Evolutionary conservation across 2,329 filamentous ascomycete species (phyloP).

Genomic region (Xylariales sp.): DNA sequence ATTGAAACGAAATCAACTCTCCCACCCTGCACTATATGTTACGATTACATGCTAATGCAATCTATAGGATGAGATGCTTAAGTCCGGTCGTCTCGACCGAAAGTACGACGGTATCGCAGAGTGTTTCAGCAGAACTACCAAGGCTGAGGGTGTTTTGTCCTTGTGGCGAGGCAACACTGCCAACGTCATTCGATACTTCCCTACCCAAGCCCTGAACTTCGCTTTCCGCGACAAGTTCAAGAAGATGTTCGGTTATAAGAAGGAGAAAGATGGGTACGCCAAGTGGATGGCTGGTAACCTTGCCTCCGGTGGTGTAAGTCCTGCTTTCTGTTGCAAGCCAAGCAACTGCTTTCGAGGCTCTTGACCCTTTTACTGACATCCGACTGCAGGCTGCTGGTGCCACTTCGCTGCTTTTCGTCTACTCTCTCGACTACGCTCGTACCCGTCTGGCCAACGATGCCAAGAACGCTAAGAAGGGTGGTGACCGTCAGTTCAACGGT

Average conservation of each 20-base stretch:
- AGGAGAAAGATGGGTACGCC: slow-evolving; percentile 95
- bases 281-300: slow-evolving; percentile 99
- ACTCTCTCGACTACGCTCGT: slow-evolving; percentile 99
- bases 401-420: slow-evolving; percentile 99
- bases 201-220: slow-evolving; percentile 99
- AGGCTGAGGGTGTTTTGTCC: slow-evolving; percentile 87
- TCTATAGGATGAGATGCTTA: slow-evolving; percentile 97
- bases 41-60: slow-evolving; percentile 21
- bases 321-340: too few relatives aligned
- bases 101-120: slow-evolving; percentile 92
- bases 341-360: too few relatives aligned
- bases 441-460: slow-evolving; percentile 99
- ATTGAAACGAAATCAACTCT: too few relatives aligned
- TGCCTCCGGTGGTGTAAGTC: slow-evolving; percentile 96
- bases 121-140: slow-evolving; percentile 90
- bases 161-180: slow-evolving; percentile 99
- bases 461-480: slow-evolving; percentile 95
- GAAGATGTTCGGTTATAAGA: slow-evolving; percentile 99
- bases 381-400: slow-evolving; percentile 78
- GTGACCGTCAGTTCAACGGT: slow-evolving; percentile 99
- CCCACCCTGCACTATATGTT: not conserved
- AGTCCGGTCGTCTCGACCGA: slow-evolving; percentile 94
- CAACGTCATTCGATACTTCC: slow-evolving; percentile 99
- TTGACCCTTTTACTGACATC: not conserved
- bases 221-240: slow-evolving; percentile 99